Base-by-base conservation (phyloP, 2,329 filamentous ascomycete genomes). In the Podosphaera leucotricha region DNA sequence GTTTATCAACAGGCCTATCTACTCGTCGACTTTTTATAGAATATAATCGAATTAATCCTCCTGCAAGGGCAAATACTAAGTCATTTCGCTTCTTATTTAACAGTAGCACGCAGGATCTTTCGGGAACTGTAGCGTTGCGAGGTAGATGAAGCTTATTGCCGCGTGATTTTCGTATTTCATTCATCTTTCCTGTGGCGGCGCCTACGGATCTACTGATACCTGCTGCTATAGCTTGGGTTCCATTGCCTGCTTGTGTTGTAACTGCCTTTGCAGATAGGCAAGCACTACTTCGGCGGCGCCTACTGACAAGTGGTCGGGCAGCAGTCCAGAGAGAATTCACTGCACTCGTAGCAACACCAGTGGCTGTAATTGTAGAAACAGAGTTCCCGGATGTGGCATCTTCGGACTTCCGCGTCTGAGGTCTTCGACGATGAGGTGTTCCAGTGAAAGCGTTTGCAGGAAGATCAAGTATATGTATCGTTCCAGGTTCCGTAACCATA, bases 401-500 rank as follows among this genome's bases (percentile, higher is more conserved):
- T 22, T 8, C 18, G 35, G 47, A 18, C 16, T 48, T 52, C 15
- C 46, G 46, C 19, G 46, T 42, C 7, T 49, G 18, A 41, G 43
- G 20, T 35, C 45, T 63, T 44, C 69, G 66, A 35, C 72, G 68
- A 37, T 75, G 77, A 20, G 85, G 82, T 36, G 86, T 86, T 86
- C 86, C 93, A 51, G 80, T 75, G 53, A 86, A 87, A 3, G 83
- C 82, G 49, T 75, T 80, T 39, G 74, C 68, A 7, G 85, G 84
- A 60, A 95, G 72, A 51, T 93, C 82, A 50, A 93, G 77, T 38
- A 95, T 72, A 61, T 98, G 90, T 10, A 94, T 77, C 7, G 90
- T 98, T n/a, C 87, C 85, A 52, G 86, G 81, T 55, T 92, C 84
- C 0, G 90, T 95, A 21, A 94, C 75, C 62, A 98, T 77, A 1